These are phyloP conservation scores for Ogataea saltuana DNA, from an alignment of 805 yeast genomes.

Conservation along the genomic window DNA sequence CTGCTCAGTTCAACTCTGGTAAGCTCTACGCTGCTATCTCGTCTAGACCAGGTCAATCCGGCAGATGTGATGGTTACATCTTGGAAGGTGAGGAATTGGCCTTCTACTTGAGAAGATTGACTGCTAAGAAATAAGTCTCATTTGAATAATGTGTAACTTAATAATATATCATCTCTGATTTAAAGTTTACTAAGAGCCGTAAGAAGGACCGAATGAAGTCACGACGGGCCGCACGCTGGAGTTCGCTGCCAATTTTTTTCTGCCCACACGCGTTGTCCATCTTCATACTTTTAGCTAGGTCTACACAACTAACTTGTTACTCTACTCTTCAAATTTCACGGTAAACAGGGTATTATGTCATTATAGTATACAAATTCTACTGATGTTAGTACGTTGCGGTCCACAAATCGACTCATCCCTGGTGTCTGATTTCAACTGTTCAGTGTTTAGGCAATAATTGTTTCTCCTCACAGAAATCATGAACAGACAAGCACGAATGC, in stretches of 20 bases:
- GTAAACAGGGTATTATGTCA: no score
- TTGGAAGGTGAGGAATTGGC: slow-evolving; percentile 99
- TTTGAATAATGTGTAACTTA: slow-evolving; percentile 18
- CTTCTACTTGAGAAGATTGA: slow-evolving; percentile 99
- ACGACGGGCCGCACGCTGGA: no score
- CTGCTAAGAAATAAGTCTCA: slow-evolving; percentile 89
- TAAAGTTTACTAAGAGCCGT: no score
- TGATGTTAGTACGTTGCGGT: not conserved
- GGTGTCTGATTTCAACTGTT: not conserved
- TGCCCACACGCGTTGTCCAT: no score
- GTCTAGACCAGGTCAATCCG: slow-evolving; percentile 99
- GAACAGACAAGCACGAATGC: not conserved
- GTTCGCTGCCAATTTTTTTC: no score
- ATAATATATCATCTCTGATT: slow-evolving; percentile 36
- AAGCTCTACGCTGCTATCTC: slow-evolving; percentile 98
- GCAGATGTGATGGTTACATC: slow-evolving; percentile 99
- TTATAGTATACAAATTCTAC: slow-evolving; percentile 13
- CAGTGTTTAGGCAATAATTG: slow-evolving; percentile 27
- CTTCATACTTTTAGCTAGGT: no score
- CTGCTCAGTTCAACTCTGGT: slow-evolving; percentile 97
- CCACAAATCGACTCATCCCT: not conserved
- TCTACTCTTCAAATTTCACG: no score
- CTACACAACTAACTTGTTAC: no score
- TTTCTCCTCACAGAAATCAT: slow-evolving; percentile 29
- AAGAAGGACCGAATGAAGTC: no score